Base-by-base conservation (phyloP, 768 basidiomycete genomes). In the Phaeotremella fagi region DNA sequence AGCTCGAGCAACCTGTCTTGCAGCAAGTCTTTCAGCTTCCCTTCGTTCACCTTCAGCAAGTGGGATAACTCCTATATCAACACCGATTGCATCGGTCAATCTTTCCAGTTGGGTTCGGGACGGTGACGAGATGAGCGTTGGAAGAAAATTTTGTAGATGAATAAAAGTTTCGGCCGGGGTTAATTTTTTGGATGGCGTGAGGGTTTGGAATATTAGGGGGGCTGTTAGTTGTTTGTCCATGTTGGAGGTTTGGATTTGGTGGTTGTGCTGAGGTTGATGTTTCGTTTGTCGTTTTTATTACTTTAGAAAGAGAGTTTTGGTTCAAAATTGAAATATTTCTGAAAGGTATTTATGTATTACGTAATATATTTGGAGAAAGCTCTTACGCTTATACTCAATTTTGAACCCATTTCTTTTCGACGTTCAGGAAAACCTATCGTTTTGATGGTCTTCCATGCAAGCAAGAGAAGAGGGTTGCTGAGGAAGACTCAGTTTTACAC, bases 91-190 rank as follows among this genome's bases (percentile, higher is more conserved):
- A 45, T 71, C 69, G 22, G 59, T 57, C 44, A 71, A 52, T 15
- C 69, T 52, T 44, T 71, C 69, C 14, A 71, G 52, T 41, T 71
- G 69, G 0, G 66, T 66, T 18, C 66, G 61, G 7, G 66, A 54
- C 12, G 68, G 54, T 4, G 56, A 59, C 3, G 56, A 14, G 11
- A 52, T 46, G 18, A 64, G 54, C 5, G 48, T 45, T 20, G 20
- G 22, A 15, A 68, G 55, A 45, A 67, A 66, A 31, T 54, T 20
- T 2, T 50, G 36, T 11, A 71, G 42, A 11, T 65, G 59, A 25
- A 46, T 33, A 28, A 57, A 65, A 4, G 66, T 56, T 7, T 60
- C 24, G 31, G 35, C 36, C 4, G 61, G 9, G 6, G 47, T 43
- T 3, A 66, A 26, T 25, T 55, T 58, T 15, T 44, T 47, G 3